These are phyloP conservation scores for Nasturtium officinale DNA, from an alignment of 345 rosid species.

Conservation along the genomic window DNA sequence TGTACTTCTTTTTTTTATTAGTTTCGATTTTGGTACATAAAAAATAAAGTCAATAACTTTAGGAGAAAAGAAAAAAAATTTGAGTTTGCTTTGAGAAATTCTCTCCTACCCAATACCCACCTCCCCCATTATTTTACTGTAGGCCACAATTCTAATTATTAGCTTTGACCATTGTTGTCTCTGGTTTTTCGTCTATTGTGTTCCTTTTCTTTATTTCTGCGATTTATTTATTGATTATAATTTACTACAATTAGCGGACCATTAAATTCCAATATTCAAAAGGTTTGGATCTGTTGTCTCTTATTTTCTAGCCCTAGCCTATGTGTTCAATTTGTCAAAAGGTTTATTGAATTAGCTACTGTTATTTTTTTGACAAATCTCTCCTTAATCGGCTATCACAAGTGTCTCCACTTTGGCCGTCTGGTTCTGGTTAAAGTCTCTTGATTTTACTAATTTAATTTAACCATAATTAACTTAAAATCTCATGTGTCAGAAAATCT, in stretches of 20 bases:
- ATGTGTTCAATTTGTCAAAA: conserved; percentile 37
- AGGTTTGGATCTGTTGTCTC: conserved; percentile 22
- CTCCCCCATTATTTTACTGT: conserved; percentile 29
- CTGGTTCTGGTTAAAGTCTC: conserved; percentile 14
- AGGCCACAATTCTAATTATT: conserved; percentile 37
- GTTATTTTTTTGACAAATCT: conserved; percentile 16
- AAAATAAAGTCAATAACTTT: not conserved
- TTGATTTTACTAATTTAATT: not conserved
- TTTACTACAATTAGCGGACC: not conserved
- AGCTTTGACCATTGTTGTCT: conserved; percentile 42
- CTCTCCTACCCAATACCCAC: conserved; percentile 34
- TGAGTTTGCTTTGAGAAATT: conserved; percentile 33
- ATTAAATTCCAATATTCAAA: conserved; percentile 27
- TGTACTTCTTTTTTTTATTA: not conserved
- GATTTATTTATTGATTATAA: conserved; percentile 4
- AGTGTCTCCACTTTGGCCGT: conserved; percentile 12
- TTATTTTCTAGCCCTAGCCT: conserved; percentile 18
- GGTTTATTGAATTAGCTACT: conserved; percentile 25
- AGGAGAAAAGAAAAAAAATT: not conserved
- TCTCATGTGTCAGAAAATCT: conserved; percentile 3
- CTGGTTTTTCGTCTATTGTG: conserved; percentile 9
- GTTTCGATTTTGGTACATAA: not conserved
- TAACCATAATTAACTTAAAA: not conserved
- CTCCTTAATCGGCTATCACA: conserved; percentile 30
- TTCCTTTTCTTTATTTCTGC: conserved; percentile 2